phyloP scores from a whole-genome alignment of 192 early-diverging fungal genomes.

The Mortierella claussenii region DNA sequence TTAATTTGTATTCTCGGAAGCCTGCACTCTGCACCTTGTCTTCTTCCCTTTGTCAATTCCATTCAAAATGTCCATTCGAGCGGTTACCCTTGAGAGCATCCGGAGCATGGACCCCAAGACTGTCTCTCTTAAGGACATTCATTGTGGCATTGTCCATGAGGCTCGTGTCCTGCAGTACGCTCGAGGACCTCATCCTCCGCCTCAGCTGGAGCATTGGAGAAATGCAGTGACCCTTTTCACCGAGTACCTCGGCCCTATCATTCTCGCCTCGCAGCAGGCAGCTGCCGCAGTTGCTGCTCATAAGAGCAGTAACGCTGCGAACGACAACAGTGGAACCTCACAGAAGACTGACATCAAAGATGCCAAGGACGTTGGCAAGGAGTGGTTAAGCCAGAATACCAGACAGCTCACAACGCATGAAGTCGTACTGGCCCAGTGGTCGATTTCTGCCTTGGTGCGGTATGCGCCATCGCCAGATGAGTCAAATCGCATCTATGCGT shows the following conservation, averaged over 20 bases:
- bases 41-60: too few relatives aligned
- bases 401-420: not conserved
- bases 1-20: too few relatives aligned
- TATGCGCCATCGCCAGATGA: slow-evolving; percentile 23
- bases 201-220: not conserved
- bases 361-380: not conserved
- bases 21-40: too few relatives aligned
- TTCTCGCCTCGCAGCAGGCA: not conserved
- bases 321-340: not conserved
- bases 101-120: too few relatives aligned
- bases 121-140: too few relatives aligned
- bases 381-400: not conserved
- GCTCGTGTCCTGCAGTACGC: not conserved
- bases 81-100: too few relatives aligned
- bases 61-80: too few relatives aligned
- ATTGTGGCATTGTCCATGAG: not conserved
- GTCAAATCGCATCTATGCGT: slow-evolving; percentile 17
- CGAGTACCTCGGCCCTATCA: not conserved
- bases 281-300: not conserved
- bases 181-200: not conserved
- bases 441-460: slow-evolving; percentile 19
- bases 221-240: not conserved
- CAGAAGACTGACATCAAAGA: not conserved
- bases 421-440: not conserved
- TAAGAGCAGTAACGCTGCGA: too few relatives aligned